Conservation (phyloP, 1,284 basidiomycete genomes). For the Singerocomus rubriflavus region DNA sequence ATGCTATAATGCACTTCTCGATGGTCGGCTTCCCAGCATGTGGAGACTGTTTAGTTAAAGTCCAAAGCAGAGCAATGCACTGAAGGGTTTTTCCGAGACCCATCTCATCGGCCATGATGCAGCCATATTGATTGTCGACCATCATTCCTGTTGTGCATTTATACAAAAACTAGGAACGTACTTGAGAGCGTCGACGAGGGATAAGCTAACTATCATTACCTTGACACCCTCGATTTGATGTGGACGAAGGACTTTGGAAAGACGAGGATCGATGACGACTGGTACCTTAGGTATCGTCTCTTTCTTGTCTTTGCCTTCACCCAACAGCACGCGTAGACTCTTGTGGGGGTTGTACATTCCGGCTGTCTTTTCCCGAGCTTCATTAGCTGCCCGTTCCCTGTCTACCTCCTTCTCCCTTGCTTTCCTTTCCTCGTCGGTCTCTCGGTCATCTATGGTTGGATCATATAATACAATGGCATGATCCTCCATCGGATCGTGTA, state of each 20-base stretch:
- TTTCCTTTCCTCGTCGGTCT: slow-evolving; percentile 79
- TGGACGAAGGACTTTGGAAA: slow-evolving; percentile 87
- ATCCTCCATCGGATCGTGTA: slow-evolving; percentile 97
- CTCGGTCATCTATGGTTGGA: slow-evolving; percentile 90
- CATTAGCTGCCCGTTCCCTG: slow-evolving; percentile 59
- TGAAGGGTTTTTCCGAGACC: slow-evolving; percentile 96
- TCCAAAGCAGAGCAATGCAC: slow-evolving; percentile 96
- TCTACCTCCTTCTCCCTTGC: slow-evolving; percentile 70
- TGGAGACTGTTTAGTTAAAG: slow-evolving; percentile 95
- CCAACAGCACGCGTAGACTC: slow-evolving; percentile 82
- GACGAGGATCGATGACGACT: slow-evolving; percentile 91
- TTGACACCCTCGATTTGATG: slow-evolving; percentile 99
- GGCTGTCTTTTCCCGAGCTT: slow-evolving; percentile 61
- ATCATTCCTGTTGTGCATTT: slow-evolving; percentile 93
- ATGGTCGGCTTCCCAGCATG: slow-evolving; percentile 83
- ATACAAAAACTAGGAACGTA: slow-evolving; percentile 77
- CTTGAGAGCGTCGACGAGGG: slow-evolving; percentile 3
- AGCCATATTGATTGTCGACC: slow-evolving; percentile 90
- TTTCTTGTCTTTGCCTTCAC: slow-evolving; percentile 69
- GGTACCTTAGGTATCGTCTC: slow-evolving; percentile 80
- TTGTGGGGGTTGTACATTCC: slow-evolving; percentile 90
- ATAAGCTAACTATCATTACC: slow-evolving; percentile 42
- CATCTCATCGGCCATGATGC: slow-evolving; percentile 99
- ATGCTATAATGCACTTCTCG: slow-evolving; percentile 98
- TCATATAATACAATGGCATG: slow-evolving; percentile 98